Percentiles rank a stretch among this genome's conserved stretches.
These are phyloP conservation scores for Kalanchoe fedtschenkoi DNA, from an alignment of 164 flowering plant species.

Conservation along the genomic window DNA sequence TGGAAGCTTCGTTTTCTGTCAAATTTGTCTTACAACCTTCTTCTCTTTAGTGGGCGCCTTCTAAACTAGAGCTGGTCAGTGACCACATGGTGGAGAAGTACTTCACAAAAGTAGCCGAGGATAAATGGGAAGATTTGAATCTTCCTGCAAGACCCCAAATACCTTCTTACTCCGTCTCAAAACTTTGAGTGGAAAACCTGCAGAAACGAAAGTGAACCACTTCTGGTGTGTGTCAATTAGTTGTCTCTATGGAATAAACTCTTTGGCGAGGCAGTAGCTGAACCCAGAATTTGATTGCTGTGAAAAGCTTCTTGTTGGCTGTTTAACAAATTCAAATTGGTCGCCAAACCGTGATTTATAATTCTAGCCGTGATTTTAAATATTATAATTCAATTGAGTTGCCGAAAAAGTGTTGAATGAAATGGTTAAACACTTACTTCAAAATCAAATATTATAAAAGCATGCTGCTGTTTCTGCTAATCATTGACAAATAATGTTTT, in stretches of 20 bases:
- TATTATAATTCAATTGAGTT: too few relatives aligned
- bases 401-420: too few relatives aligned
- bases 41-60: slow-evolving; percentile 71
- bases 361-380: too few relatives aligned
- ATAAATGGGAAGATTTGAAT: slow-evolving; percentile 64
- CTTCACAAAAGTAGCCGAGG: slow-evolving; percentile 55
- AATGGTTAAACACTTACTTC: too few relatives aligned
- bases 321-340: too few relatives aligned
- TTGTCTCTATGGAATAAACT: neutral
- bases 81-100: slow-evolving; percentile 56
- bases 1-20: neutral
- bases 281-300: too few relatives aligned
- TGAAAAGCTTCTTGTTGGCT: too few relatives aligned
- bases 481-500: too few relatives aligned
- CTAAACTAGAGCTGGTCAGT: slow-evolving; percentile 53
- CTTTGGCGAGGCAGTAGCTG: neutral
- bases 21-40: neutral
- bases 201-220: neutral
- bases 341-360: too few relatives aligned
- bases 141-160: slow-evolving; percentile 44
- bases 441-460: too few relatives aligned
- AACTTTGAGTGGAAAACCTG: slow-evolving; percentile 30
- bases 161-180: slow-evolving; percentile 40
- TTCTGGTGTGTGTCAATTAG: neutral
- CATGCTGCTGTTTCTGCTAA: too few relatives aligned